Evolutionary conservation across 2,329 filamentous ascomycete genomes (phyloP), one percentile per base, ranked within the genome.

Genomic region (Dactylella cylindrospora): DNA sequence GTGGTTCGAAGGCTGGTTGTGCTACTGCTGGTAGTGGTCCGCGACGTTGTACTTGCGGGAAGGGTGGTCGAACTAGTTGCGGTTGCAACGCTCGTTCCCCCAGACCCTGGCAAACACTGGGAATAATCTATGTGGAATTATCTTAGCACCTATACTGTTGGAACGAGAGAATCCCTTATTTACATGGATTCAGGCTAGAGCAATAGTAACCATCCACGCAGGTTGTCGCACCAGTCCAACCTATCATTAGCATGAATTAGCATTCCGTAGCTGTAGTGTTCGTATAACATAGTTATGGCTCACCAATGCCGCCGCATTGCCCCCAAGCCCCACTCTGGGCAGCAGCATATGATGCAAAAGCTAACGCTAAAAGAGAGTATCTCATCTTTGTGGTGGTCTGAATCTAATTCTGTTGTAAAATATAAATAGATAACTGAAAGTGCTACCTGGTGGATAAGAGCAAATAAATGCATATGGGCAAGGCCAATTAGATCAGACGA

Each of bases 111-210:
- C 15, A 51, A 17, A 13, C 46, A 51, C 20, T 51, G 46, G 25
- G 46, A 51, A 41, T 51, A 51, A 20, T 51, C 46, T 51, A 23
- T 9, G 8, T 10, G 13, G 12, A 17, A 13, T 35, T 13, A 5
- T 15, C 10, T 35, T 13, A 35, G 32, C 6, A 9, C 5, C 6
- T 6, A 35, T 8, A 6, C 6, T 35, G 6, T 33, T n/a, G 17
- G 25, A 41, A 3, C 32, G 10, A n/a, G n/a, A n/a, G n/a, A n/a
- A n/a, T n/a, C n/a, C n/a, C n/a, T n/a, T 10, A 12, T 36, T 28
- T 9, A 51, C 46, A 51, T 51, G 46, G 46, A 35, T 51, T 51
- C 12, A 51, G 28, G n/a, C 22, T 38, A 2, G 46, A 51, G 10
- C 46, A 51, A 10, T 40, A 51, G 36, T 51, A 51, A 5, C 46